These are phyloP conservation scores for Casaregolazyma suthepensis DNA, from an alignment of 1,139 yeast genomes.

Conservation along the genomic window DNA sequence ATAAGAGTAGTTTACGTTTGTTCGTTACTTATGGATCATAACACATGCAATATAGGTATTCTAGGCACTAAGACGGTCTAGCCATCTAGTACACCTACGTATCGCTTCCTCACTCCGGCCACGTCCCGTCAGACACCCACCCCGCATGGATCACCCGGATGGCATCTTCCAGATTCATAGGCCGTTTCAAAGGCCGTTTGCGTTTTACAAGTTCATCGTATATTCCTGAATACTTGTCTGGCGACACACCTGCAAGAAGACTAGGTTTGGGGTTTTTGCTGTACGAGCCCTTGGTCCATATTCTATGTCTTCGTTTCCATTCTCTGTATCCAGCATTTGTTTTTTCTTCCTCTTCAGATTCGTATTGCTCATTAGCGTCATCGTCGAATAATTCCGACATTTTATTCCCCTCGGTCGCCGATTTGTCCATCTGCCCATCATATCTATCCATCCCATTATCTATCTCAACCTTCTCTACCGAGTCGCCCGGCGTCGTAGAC, in stretches of 20 bases:
- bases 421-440: not conserved
- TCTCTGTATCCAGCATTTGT: conserved; percentile 27
- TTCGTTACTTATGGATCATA: too few species aligned
- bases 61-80: too few species aligned
- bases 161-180: conserved; percentile 48
- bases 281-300: conserved; percentile 24
- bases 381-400: not conserved
- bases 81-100: not conserved
- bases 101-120: conserved; percentile 26
- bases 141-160: conserved; percentile 52
- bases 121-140: conserved; percentile 45
- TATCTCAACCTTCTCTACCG: not conserved
- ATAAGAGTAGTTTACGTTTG: too few species aligned
- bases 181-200: conserved; percentile 45
- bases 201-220: conserved; percentile 48
- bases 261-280: conserved; percentile 13
- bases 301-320: conserved; percentile 27
- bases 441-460: not conserved
- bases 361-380: conserved; percentile 10
- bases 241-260: conserved; percentile 25
- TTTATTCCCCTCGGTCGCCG: not conserved
- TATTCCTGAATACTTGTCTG: conserved; percentile 33
- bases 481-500: not conserved
- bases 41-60: too few species aligned
- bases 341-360: conserved; percentile 24